Conservation (phyloP, 345 rosid genomes). For the Passiflora organensis region DNA sequence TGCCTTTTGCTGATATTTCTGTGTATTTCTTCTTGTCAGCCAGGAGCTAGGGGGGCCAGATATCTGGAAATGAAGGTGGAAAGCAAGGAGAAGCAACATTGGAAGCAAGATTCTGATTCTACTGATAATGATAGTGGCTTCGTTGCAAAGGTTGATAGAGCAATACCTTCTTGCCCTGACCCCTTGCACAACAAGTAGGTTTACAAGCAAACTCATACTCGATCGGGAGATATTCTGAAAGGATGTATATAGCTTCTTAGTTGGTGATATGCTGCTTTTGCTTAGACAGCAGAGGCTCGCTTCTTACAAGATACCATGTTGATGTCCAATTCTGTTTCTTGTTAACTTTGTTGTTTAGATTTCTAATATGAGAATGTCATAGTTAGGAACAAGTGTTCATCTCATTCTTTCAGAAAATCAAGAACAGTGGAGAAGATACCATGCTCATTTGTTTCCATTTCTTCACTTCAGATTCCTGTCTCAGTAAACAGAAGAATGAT, state of each 20-base stretch:
- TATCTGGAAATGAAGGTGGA: conserved; percentile 12
- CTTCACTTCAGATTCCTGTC: no score
- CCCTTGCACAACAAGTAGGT: conserved; percentile 46
- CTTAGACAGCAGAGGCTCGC: background rate
- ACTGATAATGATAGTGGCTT: background rate
- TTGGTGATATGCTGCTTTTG: background rate
- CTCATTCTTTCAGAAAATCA: no score
- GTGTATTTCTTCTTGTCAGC: conserved; percentile 24
- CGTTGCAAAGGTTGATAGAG: conserved; percentile 17
- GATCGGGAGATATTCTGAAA: background rate
- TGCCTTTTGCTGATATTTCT: conserved; percentile 27
- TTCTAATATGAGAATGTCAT: no score
- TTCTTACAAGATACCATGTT: background rate
- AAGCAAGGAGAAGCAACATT: background rate
- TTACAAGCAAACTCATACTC: background rate
- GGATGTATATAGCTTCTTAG: background rate
- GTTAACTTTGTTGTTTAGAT: no score
- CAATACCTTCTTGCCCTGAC: conserved; percentile 45
- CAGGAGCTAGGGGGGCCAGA: conserved; percentile 28
- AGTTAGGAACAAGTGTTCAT: no score
- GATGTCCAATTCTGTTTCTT: no score
- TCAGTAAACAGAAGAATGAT: no score
- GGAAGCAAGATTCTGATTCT: background rate
- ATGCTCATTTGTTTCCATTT: no score
- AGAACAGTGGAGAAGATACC: no score